Evolutionary conservation across 192 early-diverging fungal genomes (phyloP), one percentile per base, ranked within the genome.

Genomic region (Coemansia sp.): DNA sequence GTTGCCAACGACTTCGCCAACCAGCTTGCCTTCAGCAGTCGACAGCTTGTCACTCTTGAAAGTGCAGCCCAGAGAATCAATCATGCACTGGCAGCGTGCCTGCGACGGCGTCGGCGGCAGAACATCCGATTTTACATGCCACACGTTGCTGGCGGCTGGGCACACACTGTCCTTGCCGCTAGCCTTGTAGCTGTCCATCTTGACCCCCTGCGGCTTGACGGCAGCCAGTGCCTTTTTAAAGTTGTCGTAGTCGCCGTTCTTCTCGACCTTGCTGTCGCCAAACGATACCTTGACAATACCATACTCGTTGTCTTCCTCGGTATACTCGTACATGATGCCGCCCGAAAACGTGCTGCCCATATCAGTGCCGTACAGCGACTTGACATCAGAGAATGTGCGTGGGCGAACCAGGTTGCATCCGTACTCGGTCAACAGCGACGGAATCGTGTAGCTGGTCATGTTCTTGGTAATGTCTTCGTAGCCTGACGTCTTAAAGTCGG

Each of bases 251-350:
- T 91, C 88, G 2, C 60, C 66, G 18, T 84, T 64, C 52, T 78
- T 81, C 24, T 72, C 73, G 16, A 73, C 71, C 16, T 73, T 62
- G 23, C 66, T 80, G 54, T 64, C 68, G 26, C 72, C 73, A 29
- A 83, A 71, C 24, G 78, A 70, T 16, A 89, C 78, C 62, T 85
- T 71, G 52, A 90, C 88, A 13, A 92, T 67, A 1, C 90, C 89
- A 67, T 90, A 92, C 43, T 84, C 65, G 68, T 89, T 90, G 78
- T 81, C 84, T 60, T 90, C 88, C 50, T 92, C 85, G 41, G 84
- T 83, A 83, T 85, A 89, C 72, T 90, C 89, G 68, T 90, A 92
- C 54, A 87, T 82, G 38, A 92, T 83, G 38, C 87, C 89, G 29
- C 89, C 89, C 6, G 88, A 89, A 77, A 88, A 89, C 9, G 66